phyloP scores from a whole-genome alignment of 225 moss, liverwort and hornwort species.

The Marchantia polymorpha region DNA sequence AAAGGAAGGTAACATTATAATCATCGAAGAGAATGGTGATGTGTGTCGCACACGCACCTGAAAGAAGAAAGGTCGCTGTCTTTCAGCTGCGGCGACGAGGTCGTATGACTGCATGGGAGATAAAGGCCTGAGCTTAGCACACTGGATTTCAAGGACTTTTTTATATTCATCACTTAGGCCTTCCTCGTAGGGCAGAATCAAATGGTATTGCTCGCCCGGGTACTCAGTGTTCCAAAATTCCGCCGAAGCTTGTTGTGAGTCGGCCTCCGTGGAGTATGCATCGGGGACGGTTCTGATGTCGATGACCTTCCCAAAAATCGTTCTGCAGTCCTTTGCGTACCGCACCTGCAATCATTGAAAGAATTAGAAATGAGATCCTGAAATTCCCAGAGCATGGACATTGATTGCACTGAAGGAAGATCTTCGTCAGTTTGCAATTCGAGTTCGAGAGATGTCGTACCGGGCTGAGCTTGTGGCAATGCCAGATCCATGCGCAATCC shows the following conservation, averaged over 20 bases:
- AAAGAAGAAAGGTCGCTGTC: conserved; percentile 45
- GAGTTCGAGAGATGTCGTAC: conserved; percentile 3
- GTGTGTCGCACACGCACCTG: conserved; percentile 25
- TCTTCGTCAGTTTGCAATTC: no score
- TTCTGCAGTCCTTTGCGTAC: conserved; percentile 43
- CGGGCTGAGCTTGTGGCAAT: conserved; percentile 48
- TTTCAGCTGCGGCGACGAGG: conserved; percentile 26
- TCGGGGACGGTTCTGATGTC: conserved; percentile 19
- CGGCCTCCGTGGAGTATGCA: not conserved
- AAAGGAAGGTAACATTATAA: no score
- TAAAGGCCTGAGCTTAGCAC: not conserved
- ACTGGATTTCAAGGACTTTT: not conserved
- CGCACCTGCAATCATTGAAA: conserved; percentile 30
- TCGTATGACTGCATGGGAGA: not conserved
- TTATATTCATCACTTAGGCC: not conserved
- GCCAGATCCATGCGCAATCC: conserved; percentile 51
- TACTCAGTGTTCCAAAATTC: conserved; percentile 6
- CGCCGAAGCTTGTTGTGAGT: not conserved
- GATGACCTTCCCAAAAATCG: conserved; percentile 33
- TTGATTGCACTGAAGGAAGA: no score
- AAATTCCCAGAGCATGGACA: not conserved
- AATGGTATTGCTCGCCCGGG: conserved; percentile 23
- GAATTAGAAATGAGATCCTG: not conserved
- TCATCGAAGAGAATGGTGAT: no score
- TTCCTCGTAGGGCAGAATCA: not conserved